Percentiles rank a stretch among this genome's conserved stretches.
These are phyloP conservation scores for Xerocomus spinulosus DNA, from an alignment of 768 basidiomycete species.

Conservation along the genomic window DNA sequence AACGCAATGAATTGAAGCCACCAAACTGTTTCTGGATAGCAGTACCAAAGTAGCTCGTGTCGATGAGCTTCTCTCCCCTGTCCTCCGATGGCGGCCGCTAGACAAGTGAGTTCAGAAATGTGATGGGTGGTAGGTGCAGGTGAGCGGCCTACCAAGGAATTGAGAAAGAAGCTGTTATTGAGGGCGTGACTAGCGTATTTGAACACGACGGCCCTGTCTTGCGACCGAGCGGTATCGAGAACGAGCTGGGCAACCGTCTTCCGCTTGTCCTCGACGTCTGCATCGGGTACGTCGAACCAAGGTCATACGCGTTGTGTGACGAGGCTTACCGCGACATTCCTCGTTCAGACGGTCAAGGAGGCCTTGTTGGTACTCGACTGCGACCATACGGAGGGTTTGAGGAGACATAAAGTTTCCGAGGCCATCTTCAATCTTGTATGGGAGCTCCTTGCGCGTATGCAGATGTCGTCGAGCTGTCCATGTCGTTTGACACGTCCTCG, in stretches of 20 bases:
- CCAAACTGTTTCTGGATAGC: conserved; percentile 47
- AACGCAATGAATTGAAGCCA: conserved; percentile 63
- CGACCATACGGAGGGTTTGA: conserved; percentile 62
- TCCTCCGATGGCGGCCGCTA: conserved; percentile 34
- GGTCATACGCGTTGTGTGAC: background rate
- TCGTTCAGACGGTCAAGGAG: conserved; percentile 74
- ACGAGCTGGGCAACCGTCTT: conserved; percentile 68
- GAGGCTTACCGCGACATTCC: conserved; percentile 60
- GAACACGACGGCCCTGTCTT: conserved; percentile 64
- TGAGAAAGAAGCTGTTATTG: conserved; percentile 94
- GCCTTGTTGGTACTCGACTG: conserved; percentile 83
- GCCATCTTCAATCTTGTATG: conserved; percentile 66
- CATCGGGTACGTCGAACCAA: background rate
- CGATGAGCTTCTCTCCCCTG: conserved; percentile 17
- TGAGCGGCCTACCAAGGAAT: conserved; percentile 62
- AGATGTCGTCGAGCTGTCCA: conserved; percentile 33
- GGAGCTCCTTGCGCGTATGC: conserved; percentile 52
- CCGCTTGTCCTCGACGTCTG: conserved; percentile 55
- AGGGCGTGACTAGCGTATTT: conserved; percentile 90
- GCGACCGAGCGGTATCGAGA: conserved; percentile 56
- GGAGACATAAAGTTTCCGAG: conserved; percentile 78
- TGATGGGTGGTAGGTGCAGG: background rate
- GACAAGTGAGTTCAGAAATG: background rate
- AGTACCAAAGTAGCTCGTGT: conserved; percentile 15
- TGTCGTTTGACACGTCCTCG: conserved; percentile 4